Conservation (phyloP, 2,329 filamentous ascomycete genomes). For the Cordyceps fumosorosea region DNA sequence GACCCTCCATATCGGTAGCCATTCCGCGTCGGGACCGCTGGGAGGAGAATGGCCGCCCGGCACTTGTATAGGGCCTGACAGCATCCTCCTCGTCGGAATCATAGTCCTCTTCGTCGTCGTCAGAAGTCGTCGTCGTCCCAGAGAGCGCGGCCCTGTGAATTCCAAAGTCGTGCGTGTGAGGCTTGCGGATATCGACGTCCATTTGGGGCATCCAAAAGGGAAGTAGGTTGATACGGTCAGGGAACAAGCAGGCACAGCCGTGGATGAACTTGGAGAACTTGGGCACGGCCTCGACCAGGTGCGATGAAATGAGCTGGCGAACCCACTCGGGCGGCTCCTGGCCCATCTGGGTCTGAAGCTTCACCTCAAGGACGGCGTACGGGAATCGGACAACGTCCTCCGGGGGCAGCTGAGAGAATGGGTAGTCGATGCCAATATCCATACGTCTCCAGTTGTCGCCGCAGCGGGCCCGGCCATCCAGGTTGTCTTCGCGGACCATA, state of each 20-base stretch:
- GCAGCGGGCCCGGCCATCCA: conserved; percentile 68
- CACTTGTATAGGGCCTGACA: conserved; percentile 12
- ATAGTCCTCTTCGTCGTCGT: conserved; percentile 65
- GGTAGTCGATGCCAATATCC: conserved; percentile 95
- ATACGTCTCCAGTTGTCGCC: conserved; percentile 93
- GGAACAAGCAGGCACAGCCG: conserved; percentile 82
- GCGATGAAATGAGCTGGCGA: conserved; percentile 82
- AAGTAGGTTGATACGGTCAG: conserved; percentile 77
- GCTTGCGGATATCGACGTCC: conserved; percentile 95
- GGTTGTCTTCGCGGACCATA: conserved; percentile 91
- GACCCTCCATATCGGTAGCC: conserved; percentile 68
- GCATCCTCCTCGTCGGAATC: conserved; percentile 58
- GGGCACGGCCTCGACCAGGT: conserved; percentile 95
- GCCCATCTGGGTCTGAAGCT: conserved; percentile 91
- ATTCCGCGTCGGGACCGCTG: conserved; percentile 36
- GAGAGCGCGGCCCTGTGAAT: conserved; percentile 75
- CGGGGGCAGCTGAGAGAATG: conserved; percentile 80
- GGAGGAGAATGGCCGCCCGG: conserved; percentile 30
- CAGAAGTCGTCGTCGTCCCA: conserved; percentile 69
- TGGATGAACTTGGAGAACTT: conserved; percentile 99
- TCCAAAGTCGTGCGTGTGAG: conserved; percentile 79
- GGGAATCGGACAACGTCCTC: conserved; percentile 88
- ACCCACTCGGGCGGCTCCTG: conserved; percentile 97
- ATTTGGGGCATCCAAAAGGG: conserved; percentile 99
- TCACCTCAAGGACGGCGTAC: conserved; percentile 94